Evolutionary conservation across 441 rosid species (phyloP).

Genomic region (California macrophylla): DNA sequence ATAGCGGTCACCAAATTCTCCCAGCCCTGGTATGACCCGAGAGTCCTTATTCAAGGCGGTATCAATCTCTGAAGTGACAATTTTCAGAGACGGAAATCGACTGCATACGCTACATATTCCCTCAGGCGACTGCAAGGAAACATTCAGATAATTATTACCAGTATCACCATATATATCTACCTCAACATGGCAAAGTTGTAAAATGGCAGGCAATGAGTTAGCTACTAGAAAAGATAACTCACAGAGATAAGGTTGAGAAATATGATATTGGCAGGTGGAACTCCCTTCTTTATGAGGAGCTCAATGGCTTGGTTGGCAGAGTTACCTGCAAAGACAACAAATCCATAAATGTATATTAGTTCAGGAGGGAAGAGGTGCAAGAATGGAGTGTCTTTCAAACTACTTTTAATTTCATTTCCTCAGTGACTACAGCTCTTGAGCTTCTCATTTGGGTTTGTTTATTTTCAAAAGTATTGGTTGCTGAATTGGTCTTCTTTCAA

Average conservation of each 20-base stretch:
- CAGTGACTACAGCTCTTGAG: neutral
- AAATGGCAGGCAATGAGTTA: neutral
- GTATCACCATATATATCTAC: neutral
- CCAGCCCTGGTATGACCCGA: neutral
- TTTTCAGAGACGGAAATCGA: neutral
- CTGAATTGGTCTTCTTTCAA: neutral
- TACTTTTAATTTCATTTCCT: neutral
- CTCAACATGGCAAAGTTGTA: neutral
- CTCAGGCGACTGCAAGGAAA: neutral
- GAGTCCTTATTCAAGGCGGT: neutral
- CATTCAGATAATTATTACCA: neutral
- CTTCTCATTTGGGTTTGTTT: neutral
- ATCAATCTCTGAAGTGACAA: conserved; percentile 2
- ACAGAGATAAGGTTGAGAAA: conserved; percentile 77
- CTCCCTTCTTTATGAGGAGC: conserved; percentile 79
- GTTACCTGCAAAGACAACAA: conserved; percentile 50
- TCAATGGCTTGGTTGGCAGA: conserved; percentile 91
- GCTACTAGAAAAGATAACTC: neutral
- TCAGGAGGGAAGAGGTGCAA: neutral
- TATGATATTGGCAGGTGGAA: conserved; percentile 84
- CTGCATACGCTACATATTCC: neutral
- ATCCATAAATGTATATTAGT: conserved; percentile 2
- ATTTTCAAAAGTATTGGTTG: neutral
- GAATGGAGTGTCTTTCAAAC: neutral
- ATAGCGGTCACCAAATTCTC: conserved; percentile 3